Percentiles rank a stretch among this genome's conserved stretches.
Evolutionary conservation across 2,329 filamentous ascomycete genomes (phyloP).

Genomic region (Botrytis elliptica): DNA sequence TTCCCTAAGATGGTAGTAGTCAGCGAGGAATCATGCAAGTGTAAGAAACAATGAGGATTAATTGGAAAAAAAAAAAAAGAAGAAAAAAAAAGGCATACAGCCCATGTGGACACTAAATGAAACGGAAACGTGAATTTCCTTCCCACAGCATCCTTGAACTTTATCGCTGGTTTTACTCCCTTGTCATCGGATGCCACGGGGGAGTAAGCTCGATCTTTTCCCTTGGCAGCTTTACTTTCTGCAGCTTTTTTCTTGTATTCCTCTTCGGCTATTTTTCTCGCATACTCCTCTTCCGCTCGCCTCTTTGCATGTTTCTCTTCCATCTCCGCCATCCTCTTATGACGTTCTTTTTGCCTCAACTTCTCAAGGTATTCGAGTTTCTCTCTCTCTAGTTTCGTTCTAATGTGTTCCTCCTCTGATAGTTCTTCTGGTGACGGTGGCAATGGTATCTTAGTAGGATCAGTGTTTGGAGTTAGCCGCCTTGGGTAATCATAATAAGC

Average conservation of each 20-base stretch:
- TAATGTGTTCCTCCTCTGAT: background rate
- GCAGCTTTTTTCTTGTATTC: background rate
- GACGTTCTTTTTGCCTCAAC: background rate
- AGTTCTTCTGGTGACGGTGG: background rate
- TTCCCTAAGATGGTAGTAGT: conserved; percentile 55
- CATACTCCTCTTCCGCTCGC: background rate
- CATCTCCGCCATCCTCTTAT: background rate
- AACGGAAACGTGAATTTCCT: conserved; percentile 92
- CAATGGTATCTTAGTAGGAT: background rate
- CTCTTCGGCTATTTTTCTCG: background rate
- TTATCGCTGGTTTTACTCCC: conserved; percentile 35
- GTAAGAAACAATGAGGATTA: background rate
- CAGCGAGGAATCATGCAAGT: background rate
- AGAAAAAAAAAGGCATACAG: conserved; percentile 49
- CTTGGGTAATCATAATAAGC: background rate
- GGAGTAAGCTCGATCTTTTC: conserved; percentile 1
- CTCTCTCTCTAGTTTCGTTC: background rate
- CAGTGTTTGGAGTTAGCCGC: background rate
- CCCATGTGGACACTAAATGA: conserved; percentile 79
- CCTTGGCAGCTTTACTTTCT: background rate
- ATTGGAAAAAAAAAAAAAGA: conserved; percentile 25
- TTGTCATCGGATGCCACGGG: background rate
- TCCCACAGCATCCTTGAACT: conserved; percentile 88
- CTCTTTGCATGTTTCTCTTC: background rate
- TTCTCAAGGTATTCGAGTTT: background rate